Percentiles rank a stretch among this genome's conserved stretches.
Evolutionary conservation across 23 red algal species (phyloP).

Genomic region (Chondrus crispus): DNA sequence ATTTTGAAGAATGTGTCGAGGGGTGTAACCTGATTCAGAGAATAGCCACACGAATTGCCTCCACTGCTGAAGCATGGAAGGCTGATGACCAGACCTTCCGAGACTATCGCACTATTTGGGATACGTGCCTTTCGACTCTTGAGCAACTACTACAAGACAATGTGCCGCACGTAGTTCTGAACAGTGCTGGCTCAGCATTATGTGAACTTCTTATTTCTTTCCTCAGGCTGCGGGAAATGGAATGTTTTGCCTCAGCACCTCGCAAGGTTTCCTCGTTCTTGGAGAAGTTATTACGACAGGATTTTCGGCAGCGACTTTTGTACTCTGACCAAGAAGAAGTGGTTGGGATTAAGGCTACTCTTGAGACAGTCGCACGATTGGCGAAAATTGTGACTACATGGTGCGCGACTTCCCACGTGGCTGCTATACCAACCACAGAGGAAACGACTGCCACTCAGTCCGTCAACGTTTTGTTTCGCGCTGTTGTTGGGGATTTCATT

Average conservation of each 20-base stretch:
- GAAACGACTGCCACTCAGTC: neutral
- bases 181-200: constrained; percentile 21
- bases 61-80: neutral
- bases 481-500: constrained; percentile 43
- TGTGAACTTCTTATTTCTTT: constrained; percentile 28
- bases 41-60: constrained; percentile 8
- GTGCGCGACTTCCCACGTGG: neutral
- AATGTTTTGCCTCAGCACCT: neutral
- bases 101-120: constrained; percentile 45
- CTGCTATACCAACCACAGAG: neutral
- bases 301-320: neutral
- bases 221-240: neutral
- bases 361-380: constrained; percentile 25
- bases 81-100: neutral
- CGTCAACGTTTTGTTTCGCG: constrained; percentile 9
- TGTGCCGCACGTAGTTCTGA: constrained; percentile 28
- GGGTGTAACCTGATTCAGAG: constrained; percentile 48
- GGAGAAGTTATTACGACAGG: neutral
- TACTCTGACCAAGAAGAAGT: constrained; percentile 56
- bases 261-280: neutral
- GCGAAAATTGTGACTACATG: constrained; percentile 22
- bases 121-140: constrained; percentile 3
- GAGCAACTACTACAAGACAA: constrained; percentile 27
- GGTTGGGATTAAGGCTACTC: neutral
- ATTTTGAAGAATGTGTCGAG: constrained; percentile 34